These are phyloP conservation scores for Taphrina confusa DNA, from an alignment of 1,139 yeast genomes.

Conservation along the genomic window DNA sequence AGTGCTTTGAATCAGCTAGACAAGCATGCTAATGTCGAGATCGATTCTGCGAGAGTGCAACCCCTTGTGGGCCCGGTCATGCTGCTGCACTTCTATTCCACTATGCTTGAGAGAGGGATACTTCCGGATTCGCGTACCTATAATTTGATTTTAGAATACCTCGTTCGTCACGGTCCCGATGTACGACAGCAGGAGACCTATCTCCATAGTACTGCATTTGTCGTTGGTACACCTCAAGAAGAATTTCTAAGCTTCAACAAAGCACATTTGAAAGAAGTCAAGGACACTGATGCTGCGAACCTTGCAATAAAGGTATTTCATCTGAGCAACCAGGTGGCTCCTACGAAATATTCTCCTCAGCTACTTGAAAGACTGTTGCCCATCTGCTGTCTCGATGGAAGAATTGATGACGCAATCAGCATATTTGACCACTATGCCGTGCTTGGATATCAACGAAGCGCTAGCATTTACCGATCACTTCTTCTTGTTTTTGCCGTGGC, in stretches of 20 bases:
- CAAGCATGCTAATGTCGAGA: not conserved
- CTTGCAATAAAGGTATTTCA: slow-evolving; percentile 20
- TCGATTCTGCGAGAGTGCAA: not conserved
- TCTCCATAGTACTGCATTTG: not conserved
- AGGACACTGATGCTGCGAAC: slow-evolving; percentile 2
- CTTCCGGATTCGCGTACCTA: slow-evolving; percentile 15
- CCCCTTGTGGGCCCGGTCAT: not conserved
- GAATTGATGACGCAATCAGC: slow-evolving; percentile 14
- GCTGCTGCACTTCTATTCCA: slow-evolving; percentile 7
- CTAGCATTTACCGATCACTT: slow-evolving; percentile 31
- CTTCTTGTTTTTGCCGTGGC: slow-evolving; percentile 35
- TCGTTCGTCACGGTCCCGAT: not conserved
- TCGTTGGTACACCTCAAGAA: slow-evolving; percentile 14
- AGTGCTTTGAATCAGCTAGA: not conserved
- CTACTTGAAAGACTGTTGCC: slow-evolving; percentile 7
- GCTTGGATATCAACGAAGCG: not conserved
- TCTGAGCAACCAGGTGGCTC: slow-evolving; percentile 5
- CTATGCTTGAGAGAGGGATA: slow-evolving; percentile 21
- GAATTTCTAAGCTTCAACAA: not conserved
- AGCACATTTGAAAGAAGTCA: not conserved
- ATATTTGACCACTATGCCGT: slow-evolving; percentile 9
- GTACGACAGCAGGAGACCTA: not conserved
- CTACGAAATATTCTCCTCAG: not conserved
- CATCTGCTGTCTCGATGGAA: not conserved
- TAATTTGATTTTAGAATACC: not conserved